Evolutionary conservation across 2,329 filamentous ascomycete species (phyloP).

Genomic region (Monosporascus sp.): DNA sequence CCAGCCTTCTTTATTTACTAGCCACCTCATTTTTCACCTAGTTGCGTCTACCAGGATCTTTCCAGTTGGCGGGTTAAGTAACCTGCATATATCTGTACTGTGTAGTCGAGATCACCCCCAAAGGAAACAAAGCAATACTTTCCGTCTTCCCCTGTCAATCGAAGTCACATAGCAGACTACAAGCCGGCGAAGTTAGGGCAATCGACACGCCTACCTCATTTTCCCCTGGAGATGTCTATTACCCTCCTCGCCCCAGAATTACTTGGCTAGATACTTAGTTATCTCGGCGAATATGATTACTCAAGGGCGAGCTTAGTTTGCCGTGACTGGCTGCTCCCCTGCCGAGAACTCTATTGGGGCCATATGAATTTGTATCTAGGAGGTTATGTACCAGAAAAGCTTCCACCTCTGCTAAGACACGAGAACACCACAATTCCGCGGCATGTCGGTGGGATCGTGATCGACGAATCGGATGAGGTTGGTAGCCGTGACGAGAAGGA

Average conservation of each 20-base stretch:
- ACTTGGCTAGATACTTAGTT: background rate
- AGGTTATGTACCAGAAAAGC: background rate
- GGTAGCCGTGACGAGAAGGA: background rate
- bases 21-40: too few species aligned
- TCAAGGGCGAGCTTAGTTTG: background rate
- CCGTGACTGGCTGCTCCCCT: background rate
- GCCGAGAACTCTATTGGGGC: background rate
- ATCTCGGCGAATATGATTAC: background rate
- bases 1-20: too few species aligned
- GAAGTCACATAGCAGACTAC: background rate
- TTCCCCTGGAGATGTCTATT: background rate
- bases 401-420: background rate
- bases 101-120: too few species aligned
- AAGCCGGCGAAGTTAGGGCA: background rate
- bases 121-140: too few species aligned
- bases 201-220: background rate
- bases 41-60: too few species aligned
- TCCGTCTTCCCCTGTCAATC: too few species aligned
- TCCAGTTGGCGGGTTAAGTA: too few species aligned
- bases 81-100: too few species aligned
- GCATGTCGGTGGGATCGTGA: background rate
- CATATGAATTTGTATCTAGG: background rate
- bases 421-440: background rate
- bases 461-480: background rate
- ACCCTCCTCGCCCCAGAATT: background rate